Conservation (phyloP, 2,329 filamentous ascomycete genomes). For the Claviceps paspali region DNA sequence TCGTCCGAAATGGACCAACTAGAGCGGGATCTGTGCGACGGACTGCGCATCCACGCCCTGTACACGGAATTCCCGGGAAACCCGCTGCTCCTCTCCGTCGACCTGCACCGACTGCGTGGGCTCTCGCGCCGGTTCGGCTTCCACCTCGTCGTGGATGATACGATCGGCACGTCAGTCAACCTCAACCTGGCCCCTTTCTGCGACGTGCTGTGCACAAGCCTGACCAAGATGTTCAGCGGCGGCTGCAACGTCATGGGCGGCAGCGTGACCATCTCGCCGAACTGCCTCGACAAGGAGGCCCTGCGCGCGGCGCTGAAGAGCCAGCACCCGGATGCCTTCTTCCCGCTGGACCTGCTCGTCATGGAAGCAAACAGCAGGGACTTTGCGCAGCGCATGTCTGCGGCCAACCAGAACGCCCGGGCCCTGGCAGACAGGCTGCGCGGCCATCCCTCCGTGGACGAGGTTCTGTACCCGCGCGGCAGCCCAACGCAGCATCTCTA, state of each 20-base stretch:
- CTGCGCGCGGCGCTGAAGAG: constrained; percentile 13
- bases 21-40: constrained; percentile 19
- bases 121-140: constrained; percentile 23
- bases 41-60: constrained; percentile 25
- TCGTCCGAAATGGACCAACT: constrained; percentile 25
- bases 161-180: constrained; percentile 28
- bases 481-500: constrained; percentile 19
- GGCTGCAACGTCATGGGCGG: constrained; percentile 38
- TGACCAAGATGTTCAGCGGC: constrained; percentile 42
- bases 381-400: constrained; percentile 20
- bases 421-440: constrained; percentile 13
- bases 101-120: constrained; percentile 13
- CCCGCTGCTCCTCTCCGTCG: constrained; percentile 15
- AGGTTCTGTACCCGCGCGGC: constrained; percentile 27
- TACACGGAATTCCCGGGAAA: constrained; percentile 29
- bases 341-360: constrained; percentile 12
- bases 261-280: constrained; percentile 27
- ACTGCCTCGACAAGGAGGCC: constrained; percentile 17
- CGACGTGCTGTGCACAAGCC: constrained; percentile 33
- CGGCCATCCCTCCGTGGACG: constrained; percentile 9
- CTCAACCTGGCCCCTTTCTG: constrained; percentile 28
- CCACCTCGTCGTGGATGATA: constrained; percentile 29
- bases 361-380: constrained; percentile 25
- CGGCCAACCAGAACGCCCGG: constrained; percentile 13
- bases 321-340: constrained; percentile 11